Base-by-base conservation (phyloP, 768 basidiomycete genomes). In the Glaciozyma martinii region DNA sequence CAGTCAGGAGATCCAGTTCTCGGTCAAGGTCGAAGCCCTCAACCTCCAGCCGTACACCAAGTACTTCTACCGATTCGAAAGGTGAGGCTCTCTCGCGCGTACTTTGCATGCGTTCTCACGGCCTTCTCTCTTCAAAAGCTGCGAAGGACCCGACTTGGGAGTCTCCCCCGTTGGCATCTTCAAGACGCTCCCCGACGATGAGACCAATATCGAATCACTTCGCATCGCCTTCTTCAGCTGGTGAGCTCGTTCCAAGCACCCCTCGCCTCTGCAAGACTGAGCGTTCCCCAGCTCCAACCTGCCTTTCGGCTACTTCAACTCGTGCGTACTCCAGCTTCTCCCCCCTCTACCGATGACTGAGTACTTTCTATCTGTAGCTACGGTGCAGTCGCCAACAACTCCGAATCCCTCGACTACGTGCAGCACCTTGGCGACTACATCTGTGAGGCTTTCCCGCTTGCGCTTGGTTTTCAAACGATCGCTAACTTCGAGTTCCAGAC, bases 191-290 rank as follows among this genome's bases (percentile, higher is more conserved):
- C 77, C 84, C 0, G 73, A 65, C 49, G 77, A 80, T 16, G 70
- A 81, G 60, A 82, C 82, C 15, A 79, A 81, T 6, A 80, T 81
- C 2, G 68, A 76, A 7, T 50, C 73, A 54, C 79, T 85, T 42
- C 80, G 80, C 50, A 72, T 85, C n/a, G 83, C 82, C 1, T 81
- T 84, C 3, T 84, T 84, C 74, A 83, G 82, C 10, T 84, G 83
- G 72, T 54, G 30, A 30, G 30, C 6, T 19, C 9, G 23, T n/a
- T 29, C 1, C 50, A 2, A 13, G 9, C 23, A 29, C 4, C 3
- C 29, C 7, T 27, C 23, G 15, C 1, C 23, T 21, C 15, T 5
- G 5, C n/a, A 5, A 10, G 10, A 3, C 50, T 52, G 50, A 52
- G 25, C n/a, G 5, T n/a, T 5, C 15, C 37, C n/a, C 7, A 43